Evolutionary conservation across 176 grass and related monocot species (phyloP).

Genomic region (Poa annua): DNA sequence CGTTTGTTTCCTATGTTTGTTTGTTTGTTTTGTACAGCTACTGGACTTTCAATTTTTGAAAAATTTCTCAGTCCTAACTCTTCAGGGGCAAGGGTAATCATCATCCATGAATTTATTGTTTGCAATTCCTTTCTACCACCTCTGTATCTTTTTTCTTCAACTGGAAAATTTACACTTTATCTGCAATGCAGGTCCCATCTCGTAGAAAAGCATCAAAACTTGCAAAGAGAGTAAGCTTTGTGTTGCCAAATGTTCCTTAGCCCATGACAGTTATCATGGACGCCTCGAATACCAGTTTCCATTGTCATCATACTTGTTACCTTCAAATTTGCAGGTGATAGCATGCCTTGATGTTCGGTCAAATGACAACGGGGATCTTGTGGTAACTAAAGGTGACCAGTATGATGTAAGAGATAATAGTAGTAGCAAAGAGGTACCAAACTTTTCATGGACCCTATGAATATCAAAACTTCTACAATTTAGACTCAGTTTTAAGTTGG

Average conservation of each 20-base stretch:
- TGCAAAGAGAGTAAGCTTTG: constrained; percentile 88
- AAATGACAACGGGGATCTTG: constrained; percentile 97
- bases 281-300: not conserved
- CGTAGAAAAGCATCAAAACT: constrained; percentile 83
- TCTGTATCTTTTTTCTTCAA: constrained; percentile 5
- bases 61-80: constrained; percentile 73
- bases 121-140: not conserved
- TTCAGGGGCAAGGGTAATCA: constrained; percentile 70
- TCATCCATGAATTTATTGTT: constrained; percentile 27
- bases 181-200: constrained; percentile 52
- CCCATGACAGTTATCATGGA: not conserved
- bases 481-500: constrained; percentile 23
- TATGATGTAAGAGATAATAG: constrained; percentile 96
- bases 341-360: constrained; percentile 98
- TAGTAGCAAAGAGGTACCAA: constrained; percentile 76
- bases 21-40: constrained; percentile 51
- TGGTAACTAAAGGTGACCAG: constrained; percentile 98
- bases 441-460: not conserved
- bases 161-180: constrained; percentile 27
- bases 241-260: not conserved
- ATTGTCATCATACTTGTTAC: constrained; percentile 25
- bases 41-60: constrained; percentile 83
- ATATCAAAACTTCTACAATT: not conserved
- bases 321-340: constrained; percentile 71
- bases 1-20: not conserved